Evolutionary conservation across 805 yeast species (phyloP), one percentile per base, ranked within the genome.

Genomic region (Kodamaea kaohsiungensis): DNA sequence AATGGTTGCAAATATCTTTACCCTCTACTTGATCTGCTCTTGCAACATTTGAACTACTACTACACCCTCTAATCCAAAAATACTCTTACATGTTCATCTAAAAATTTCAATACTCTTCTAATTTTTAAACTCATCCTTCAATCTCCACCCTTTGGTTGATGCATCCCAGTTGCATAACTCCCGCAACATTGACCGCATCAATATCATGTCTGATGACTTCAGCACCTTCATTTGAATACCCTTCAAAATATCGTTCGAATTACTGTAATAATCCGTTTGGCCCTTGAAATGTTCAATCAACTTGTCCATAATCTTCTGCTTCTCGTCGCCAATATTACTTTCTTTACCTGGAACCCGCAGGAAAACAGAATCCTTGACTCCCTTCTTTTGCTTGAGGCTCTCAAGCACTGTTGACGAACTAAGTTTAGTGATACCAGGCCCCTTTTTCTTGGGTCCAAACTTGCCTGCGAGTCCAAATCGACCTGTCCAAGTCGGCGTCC

Each of bases 401-500:
- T 73, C 66, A 39, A 87, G 65, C 46, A 87, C 82, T 0, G 83
- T 71, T 2, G 45, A 17, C n/a, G 45, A 40, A 9, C 48, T 33
- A 17, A 43, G 43, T 25, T 46, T 16, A 22, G 25, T 4, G 6
- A 22, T 22, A 6, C 25, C 16, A 2, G 49, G 16, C 7, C 45
- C 40, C 15, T 35, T 54, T 52, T 57, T 62, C 48, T 65, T 71
- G 2, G 64, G 63, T 0, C 71, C 72, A 30, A 76, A 69, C 59
- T 77, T 81, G 1, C 97, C 97, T 0, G 97, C 97, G 16, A 73
- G 68, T 0, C 99, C 99, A 75, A 87, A 90, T 60, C 82, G 83
- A 0, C 99, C 99, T 0, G 99, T 93, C 96, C 98, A 95, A 0
- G 99, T 93, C 0, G 98, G 98, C 0, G 88, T 85, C 3, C 96